These are phyloP conservation scores for Gossypium thurberi DNA, from an alignment of 345 rosid genomes.

Conservation along the genomic window DNA sequence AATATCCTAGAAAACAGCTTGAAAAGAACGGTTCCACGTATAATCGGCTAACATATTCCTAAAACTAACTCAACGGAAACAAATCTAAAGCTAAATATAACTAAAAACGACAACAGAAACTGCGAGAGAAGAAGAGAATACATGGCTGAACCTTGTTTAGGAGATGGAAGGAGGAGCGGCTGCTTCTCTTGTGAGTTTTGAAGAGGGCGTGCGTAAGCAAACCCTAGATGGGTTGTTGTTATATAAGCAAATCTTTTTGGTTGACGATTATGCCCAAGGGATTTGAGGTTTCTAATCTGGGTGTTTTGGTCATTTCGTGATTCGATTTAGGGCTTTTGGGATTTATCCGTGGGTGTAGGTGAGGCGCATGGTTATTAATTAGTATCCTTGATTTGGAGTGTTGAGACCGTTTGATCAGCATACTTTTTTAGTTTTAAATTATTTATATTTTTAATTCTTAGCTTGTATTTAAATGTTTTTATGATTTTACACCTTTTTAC, in stretches of 20 bases:
- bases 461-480: too few relatives aligned
- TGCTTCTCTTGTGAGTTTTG: neutral
- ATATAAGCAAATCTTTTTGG: neutral
- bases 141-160: neutral
- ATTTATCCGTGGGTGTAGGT: neutral
- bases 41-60: neutral
- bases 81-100: neutral
- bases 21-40: neutral
- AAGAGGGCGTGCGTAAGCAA: neutral
- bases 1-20: neutral
- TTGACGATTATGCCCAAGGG: slow-evolving; percentile 5
- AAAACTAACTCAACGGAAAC: neutral
- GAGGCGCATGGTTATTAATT: neutral
- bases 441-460: neutral
- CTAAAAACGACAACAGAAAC: neutral
- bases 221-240: neutral
- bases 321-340: neutral
- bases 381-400: neutral
- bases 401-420: neutral
- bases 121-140: neutral
- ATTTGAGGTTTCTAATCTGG: fast-evolving
- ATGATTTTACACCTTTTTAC: too few relatives aligned
- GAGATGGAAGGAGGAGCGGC: neutral
- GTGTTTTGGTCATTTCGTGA: neutral
- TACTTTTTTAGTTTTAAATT: neutral